These are phyloP conservation scores for Scheffersomyces titani DNA, from an alignment of 1,139 yeast genomes.

Conservation along the genomic window DNA sequence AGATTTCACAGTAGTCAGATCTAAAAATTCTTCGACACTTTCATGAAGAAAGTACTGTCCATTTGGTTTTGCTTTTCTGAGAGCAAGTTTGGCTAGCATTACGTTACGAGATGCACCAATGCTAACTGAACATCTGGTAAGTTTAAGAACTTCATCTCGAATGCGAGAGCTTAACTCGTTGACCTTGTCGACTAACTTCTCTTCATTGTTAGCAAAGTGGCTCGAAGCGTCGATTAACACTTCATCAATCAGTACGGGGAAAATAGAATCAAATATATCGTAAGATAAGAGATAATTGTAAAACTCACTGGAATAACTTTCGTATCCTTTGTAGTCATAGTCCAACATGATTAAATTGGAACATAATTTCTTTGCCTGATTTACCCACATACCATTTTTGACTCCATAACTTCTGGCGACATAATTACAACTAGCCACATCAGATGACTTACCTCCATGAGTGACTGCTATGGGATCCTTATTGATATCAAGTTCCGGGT, in stretches of 20 bases:
- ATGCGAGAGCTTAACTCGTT: conserved; percentile 36
- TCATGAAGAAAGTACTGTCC: conserved; percentile 50
- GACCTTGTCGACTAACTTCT: conserved; percentile 16
- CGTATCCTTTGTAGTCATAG: conserved; percentile 78
- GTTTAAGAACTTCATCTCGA: conserved; percentile 41
- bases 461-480: conserved; percentile 79
- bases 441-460: conserved; percentile 71
- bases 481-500: conserved; percentile 57
- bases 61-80: conserved; percentile 77
- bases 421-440: conserved; percentile 92
- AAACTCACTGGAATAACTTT: conserved; percentile 49
- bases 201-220: conserved; percentile 16
- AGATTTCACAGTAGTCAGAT: conserved; percentile 47
- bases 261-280: conserved; percentile 56
- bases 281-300: conserved; percentile 51
- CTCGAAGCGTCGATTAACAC: conserved; percentile 72
- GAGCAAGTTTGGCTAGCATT: conserved; percentile 75
- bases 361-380: conserved; percentile 61
- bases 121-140: conserved; percentile 71
- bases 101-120: conserved; percentile 76
- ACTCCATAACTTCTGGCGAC: conserved; percentile 76
- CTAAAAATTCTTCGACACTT: conserved; percentile 38
- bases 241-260: conserved; percentile 92
- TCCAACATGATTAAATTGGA: conserved; percentile 63
- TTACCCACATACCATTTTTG: conserved; percentile 87